These are phyloP conservation scores for Hypoxylon rubiginosum DNA, from an alignment of 2,329 filamentous ascomycete species.

Conservation along the genomic window DNA sequence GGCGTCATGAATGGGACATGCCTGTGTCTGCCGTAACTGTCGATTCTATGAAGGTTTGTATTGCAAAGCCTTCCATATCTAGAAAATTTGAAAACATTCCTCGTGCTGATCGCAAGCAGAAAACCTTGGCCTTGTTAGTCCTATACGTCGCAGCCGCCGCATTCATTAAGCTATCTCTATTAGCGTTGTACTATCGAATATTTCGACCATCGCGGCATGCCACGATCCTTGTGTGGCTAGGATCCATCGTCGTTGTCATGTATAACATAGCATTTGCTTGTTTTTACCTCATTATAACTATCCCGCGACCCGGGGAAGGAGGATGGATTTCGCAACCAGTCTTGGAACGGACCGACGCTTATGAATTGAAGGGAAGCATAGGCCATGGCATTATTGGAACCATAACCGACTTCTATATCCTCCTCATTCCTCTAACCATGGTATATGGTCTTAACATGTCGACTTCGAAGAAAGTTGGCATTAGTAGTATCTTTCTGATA, in stretches of 20 bases:
- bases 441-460: neutral
- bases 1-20: neutral
- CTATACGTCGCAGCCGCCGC: neutral
- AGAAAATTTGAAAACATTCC: too few species aligned
- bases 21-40: neutral
- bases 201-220: neutral
- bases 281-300: neutral
- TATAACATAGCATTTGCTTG: neutral
- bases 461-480: neutral
- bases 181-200: neutral
- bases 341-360: neutral
- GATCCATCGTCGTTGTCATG: neutral
- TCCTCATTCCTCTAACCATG: neutral
- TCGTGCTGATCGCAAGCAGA: neutral
- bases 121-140: neutral
- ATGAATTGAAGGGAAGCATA: neutral
- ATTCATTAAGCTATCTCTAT: neutral
- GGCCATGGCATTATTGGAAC: neutral
- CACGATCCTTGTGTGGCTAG: neutral
- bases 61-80: neutral
- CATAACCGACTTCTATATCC: neutral
- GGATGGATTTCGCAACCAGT: neutral
- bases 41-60: neutral
- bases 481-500: neutral
- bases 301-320: neutral